A percentile compares a stretch with the other conserved stretches of the same genome.
These are phyloP conservation scores for Dryadomyces sulphureus DNA, from an alignment of 2,329 filamentous ascomycete genomes.

Conservation along the genomic window DNA sequence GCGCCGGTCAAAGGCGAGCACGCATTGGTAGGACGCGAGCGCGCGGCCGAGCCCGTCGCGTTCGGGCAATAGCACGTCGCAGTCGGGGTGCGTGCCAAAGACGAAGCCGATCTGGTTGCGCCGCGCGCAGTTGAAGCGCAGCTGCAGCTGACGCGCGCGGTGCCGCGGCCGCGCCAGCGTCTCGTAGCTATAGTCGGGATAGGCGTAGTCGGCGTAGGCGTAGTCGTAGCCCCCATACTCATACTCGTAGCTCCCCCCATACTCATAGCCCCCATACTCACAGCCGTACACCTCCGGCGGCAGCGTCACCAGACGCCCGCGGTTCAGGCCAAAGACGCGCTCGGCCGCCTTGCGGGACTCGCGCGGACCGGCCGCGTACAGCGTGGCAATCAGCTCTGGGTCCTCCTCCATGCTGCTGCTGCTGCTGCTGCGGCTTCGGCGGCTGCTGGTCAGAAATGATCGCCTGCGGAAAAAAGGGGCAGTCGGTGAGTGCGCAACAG, in stretches of 20 bases:
- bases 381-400: background rate
- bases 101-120: background rate
- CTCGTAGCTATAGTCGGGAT: background rate
- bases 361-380: background rate
- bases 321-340: background rate
- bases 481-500: too few relatives aligned
- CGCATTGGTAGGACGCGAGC: background rate
- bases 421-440: too few relatives aligned
- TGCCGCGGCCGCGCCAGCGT: background rate
- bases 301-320: background rate
- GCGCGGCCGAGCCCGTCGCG: background rate
- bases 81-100: background rate
- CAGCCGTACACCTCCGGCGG: background rate
- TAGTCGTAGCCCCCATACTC: background rate
- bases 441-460: too few relatives aligned
- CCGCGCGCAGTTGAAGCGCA: background rate
- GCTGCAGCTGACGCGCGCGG: background rate
- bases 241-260: background rate
- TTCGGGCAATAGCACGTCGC: background rate
- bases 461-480: too few relatives aligned
- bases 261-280: background rate
- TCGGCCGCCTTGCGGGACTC: background rate
- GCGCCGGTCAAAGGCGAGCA: background rate
- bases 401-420: too few relatives aligned
- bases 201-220: background rate